A percentile compares a stretch with the other conserved stretches of the same genome.
Evolutionary conservation across 2,329 filamentous ascomycete genomes (phyloP).

Genomic region (Mycosphaerella sp.): DNA sequence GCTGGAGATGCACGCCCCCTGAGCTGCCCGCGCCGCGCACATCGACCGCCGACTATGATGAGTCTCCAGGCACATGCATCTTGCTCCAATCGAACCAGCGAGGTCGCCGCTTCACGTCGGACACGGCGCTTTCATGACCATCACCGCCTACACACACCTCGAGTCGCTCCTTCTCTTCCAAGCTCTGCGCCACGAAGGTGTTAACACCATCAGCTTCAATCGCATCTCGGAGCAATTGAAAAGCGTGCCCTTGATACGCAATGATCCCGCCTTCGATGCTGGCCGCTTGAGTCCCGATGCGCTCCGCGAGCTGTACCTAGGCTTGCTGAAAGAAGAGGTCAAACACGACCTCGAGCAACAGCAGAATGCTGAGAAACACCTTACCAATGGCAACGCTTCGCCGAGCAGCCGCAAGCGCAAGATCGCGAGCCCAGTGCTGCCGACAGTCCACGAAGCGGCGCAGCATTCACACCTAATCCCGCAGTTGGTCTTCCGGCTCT

Average conservation of each 20-base stretch:
- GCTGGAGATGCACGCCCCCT: not conserved
- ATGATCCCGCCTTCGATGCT: conserved; percentile 65
- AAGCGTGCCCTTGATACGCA: conserved; percentile 65
- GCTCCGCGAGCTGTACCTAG: conserved; percentile 70
- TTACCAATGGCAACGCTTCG: conserved; percentile 45
- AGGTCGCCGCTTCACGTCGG: conserved; percentile 1
- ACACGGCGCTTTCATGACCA: conserved; percentile 44
- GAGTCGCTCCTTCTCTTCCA: conserved; percentile 84
- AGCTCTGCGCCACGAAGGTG: conserved; percentile 63
- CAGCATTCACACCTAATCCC: conserved; percentile 64
- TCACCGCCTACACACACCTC: conserved; percentile 70
- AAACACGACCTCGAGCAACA: conserved; percentile 37
- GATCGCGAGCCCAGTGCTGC: conserved; percentile 57
- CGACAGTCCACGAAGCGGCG: conserved; percentile 60
- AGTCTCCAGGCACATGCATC: conserved; percentile 3
- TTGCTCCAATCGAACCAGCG: conserved; percentile 4
- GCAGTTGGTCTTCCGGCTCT: conserved; percentile 64
- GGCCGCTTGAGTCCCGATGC: conserved; percentile 69
- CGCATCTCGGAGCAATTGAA: conserved; percentile 69
- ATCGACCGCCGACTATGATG: not conserved
- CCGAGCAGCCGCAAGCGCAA: conserved; percentile 65
- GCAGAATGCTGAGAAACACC: conserved; percentile 21
- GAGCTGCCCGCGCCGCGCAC: not conserved
- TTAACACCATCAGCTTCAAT: conserved; percentile 58
- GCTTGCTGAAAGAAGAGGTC: conserved; percentile 68